Conservation (phyloP, 176 grass and related monocot species). For the Melocanna baccifera region DNA sequence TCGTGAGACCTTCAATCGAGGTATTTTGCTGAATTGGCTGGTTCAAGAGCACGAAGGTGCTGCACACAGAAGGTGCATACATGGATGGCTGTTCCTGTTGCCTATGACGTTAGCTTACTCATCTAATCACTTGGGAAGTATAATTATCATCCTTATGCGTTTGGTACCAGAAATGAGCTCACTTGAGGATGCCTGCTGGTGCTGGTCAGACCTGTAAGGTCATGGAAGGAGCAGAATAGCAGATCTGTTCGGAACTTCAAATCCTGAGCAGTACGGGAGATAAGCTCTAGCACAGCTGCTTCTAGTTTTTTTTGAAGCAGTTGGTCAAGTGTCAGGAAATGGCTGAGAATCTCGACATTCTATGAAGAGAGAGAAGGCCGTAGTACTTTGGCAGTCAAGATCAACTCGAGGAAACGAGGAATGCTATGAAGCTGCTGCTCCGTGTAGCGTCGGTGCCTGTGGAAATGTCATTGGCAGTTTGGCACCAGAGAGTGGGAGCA, state of each 20-base stretch:
- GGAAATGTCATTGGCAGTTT: no score
- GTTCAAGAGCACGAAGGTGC: not conserved
- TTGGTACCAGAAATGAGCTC: conserved; percentile 7
- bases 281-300: not conserved
- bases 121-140: conserved; percentile 15
- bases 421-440: not conserved
- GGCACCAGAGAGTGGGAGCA: not conserved
- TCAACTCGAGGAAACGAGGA: not conserved
- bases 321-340: not conserved
- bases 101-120: not conserved
- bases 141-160: not conserved
- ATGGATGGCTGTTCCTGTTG: not conserved
- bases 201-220: not conserved
- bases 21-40: not conserved
- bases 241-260: not conserved
- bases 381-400: not conserved
- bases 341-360: not conserved
- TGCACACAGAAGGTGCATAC: not conserved
- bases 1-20: not conserved
- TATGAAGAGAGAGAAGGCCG: not conserved
- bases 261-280: not conserved
- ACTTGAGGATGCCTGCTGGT: not conserved
- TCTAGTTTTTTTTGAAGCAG: not conserved
- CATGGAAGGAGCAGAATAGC: not conserved
- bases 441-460: not conserved